Percentiles rank a stretch among this genome's conserved stretches.
phyloP scores from a whole-genome alignment of 164 flowering plant species.

The Annona cherimola region DNA sequence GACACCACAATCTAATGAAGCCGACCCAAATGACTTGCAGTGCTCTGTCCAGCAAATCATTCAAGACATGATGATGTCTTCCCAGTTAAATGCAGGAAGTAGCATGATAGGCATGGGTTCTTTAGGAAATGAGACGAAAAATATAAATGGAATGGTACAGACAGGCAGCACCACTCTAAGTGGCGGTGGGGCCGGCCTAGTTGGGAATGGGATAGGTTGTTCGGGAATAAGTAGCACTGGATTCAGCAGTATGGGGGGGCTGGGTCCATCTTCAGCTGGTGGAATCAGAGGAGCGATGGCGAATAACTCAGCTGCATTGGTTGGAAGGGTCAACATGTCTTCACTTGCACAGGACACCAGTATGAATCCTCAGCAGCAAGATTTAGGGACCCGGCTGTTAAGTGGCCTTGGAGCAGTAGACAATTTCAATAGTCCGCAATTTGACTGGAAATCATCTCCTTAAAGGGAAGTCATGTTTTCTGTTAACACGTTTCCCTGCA shows the following conservation, averaged over 20 bases:
- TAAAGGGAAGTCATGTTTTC: slow-evolving; percentile 12
- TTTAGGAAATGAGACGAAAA: slow-evolving; percentile 59
- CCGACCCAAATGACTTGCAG: slow-evolving; percentile 69
- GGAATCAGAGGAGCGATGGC: slow-evolving; percentile 66
- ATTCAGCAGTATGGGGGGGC: slow-evolving; percentile 48
- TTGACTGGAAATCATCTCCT: slow-evolving; percentile 82
- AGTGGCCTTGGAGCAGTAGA: slow-evolving; percentile 74
- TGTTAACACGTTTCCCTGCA: background rate
- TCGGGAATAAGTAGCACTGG: slow-evolving; percentile 45
- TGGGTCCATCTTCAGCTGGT: slow-evolving; percentile 44
- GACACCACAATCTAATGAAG: slow-evolving; percentile 52
- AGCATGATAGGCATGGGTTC: slow-evolving; percentile 45
- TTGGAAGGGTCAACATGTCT: slow-evolving; percentile 60
- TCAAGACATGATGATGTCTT: slow-evolving; percentile 79
- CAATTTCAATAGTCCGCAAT: slow-evolving; percentile 73
- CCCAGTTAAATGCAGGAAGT: slow-evolving; percentile 56
- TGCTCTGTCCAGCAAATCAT: slow-evolving; percentile 89
- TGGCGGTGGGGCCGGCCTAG: slow-evolving; percentile 39
- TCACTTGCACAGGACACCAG: slow-evolving; percentile 44
- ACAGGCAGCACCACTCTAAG: slow-evolving; percentile 33
- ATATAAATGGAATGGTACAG: slow-evolving; percentile 48
- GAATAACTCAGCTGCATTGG: slow-evolving; percentile 47
- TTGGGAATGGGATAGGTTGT: slow-evolving; percentile 42
- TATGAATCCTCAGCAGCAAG: slow-evolving; percentile 62
- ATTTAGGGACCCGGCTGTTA: slow-evolving; percentile 63